phyloP scores from a whole-genome alignment of 2,329 filamentous ascomycete genomes.

The Nigrospora sphaerica region DNA sequence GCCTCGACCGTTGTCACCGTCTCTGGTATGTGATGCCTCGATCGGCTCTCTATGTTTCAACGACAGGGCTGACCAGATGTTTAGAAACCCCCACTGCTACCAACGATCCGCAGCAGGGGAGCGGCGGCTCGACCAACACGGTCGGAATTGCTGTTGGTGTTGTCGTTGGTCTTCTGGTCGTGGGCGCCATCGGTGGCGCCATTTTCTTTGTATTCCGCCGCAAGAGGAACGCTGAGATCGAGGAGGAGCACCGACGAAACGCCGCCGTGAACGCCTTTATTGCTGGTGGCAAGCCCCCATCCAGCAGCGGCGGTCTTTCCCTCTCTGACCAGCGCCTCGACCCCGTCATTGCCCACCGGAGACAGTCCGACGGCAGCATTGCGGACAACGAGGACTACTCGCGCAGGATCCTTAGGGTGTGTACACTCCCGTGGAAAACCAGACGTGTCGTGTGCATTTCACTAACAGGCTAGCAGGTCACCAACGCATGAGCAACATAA shows the following conservation, averaged over 20 bases:
- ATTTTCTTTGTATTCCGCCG: constrained; percentile 69
- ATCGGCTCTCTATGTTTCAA: not conserved
- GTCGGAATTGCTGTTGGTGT: constrained; percentile 82
- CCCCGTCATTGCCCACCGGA: constrained; percentile 73
- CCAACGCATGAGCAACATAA: constrained; percentile 21
- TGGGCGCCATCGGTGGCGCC: constrained; percentile 60
- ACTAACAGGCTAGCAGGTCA: constrained; percentile 17
- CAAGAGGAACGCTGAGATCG: constrained; percentile 67
- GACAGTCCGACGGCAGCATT: constrained; percentile 91
- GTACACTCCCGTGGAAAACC: constrained; percentile 17
- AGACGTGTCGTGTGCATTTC: not conserved
- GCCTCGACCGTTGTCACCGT: constrained; percentile 6
- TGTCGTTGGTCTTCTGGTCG: constrained; percentile 71
- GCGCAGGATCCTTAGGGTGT: constrained; percentile 86
- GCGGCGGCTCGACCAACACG: constrained; percentile 51
- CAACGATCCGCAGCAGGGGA: constrained; percentile 19
- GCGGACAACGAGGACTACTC: constrained; percentile 97
- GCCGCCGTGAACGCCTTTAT: constrained; percentile 74
- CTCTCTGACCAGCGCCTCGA: constrained; percentile 81
- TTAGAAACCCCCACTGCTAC: not conserved
- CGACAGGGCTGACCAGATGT: not conserved
- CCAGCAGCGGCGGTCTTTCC: constrained; percentile 58
- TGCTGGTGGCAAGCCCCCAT: constrained; percentile 53
- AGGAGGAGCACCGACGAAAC: constrained; percentile 79
- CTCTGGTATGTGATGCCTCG: not conserved